A percentile compares a stretch with the other conserved stretches of the same genome.
These are phyloP conservation scores for Cnidoscolus chayamansa DNA, from an alignment of 441 rosid species.

Conservation along the genomic window DNA sequence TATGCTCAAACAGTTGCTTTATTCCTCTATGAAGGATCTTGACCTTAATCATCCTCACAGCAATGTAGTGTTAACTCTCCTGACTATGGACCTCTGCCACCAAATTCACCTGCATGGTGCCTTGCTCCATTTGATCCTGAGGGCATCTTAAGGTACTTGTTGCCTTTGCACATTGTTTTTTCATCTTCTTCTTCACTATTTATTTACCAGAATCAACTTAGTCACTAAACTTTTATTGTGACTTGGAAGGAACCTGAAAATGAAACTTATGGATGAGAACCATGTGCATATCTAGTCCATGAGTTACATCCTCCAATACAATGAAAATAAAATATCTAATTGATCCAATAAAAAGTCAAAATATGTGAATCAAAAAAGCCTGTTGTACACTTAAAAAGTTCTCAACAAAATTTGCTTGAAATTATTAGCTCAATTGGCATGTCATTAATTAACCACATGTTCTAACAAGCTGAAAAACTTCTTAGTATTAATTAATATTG, in stretches of 20 bases:
- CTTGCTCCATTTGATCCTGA: slow-evolving; percentile 69
- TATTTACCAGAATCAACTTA: background rate
- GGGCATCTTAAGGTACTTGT: slow-evolving; percentile 49
- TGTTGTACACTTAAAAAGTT: background rate
- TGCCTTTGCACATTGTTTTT: background rate
- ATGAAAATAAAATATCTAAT: background rate
- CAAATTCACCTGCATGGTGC: slow-evolving; percentile 60
- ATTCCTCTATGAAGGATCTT: background rate
- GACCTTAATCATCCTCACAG: slow-evolving; percentile 27
- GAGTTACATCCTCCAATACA: background rate
- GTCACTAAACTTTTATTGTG: background rate
- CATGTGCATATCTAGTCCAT: background rate
- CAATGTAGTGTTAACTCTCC: slow-evolving; percentile 68
- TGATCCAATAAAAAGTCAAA: background rate
- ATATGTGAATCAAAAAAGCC: background rate
- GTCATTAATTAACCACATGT: no score
- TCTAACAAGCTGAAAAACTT: slow-evolving; percentile 2
- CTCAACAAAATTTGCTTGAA: background rate
- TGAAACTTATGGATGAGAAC: background rate
- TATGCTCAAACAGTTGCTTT: background rate
- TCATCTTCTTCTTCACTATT: background rate
- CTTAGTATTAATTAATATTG: background rate
- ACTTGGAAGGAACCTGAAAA: slow-evolving; percentile 6
- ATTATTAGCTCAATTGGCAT: background rate
- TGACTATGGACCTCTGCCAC: slow-evolving; percentile 57